These are phyloP conservation scores for Dioszegia hungarica DNA, from an alignment of 768 basidiomycete species.

Conservation along the genomic window DNA sequence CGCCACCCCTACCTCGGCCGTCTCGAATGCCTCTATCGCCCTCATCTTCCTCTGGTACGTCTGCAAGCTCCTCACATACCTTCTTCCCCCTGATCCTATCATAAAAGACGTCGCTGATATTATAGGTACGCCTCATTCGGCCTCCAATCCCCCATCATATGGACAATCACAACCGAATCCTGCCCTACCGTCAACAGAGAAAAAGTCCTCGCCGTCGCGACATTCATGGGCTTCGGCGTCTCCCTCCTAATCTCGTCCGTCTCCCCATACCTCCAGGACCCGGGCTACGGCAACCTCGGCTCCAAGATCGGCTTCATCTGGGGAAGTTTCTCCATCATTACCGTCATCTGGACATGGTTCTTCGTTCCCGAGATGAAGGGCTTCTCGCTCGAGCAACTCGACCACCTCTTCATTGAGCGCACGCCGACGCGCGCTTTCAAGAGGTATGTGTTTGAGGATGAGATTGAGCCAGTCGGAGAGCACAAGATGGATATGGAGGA, in stretches of 20 bases:
- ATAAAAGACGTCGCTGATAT: too few relatives aligned
- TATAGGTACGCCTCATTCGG: too few relatives aligned
- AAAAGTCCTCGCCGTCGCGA: conserved; percentile 23
- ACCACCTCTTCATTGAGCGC: conserved; percentile 24
- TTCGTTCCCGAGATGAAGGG: conserved; percentile 34
- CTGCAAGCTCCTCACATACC: too few relatives aligned
- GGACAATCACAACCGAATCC: conserved; percentile 25
- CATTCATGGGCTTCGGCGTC: conserved; percentile 28
- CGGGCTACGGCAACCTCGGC: conserved; percentile 30
- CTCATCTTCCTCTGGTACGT: conserved; percentile 24
- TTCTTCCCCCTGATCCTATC: too few relatives aligned
- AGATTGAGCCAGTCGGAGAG: not conserved
- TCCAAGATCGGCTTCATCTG: conserved; percentile 35
- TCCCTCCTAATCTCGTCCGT: conserved; percentile 27
- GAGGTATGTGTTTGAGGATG: conserved; percentile 15
- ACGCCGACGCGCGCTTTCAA: conserved; percentile 9
- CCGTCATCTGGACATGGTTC: conserved; percentile 20
- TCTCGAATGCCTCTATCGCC: conserved; percentile 10
- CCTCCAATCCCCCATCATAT: conserved; percentile 22
- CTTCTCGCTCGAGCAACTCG: conserved; percentile 31
- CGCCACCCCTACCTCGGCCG: conserved; percentile 1
- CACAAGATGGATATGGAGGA: conserved; percentile 1
- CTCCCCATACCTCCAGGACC: conserved; percentile 34
- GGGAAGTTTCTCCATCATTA: conserved; percentile 25
- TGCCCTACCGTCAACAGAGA: conserved; percentile 23